These are phyloP conservation scores for Coemansia sp. DNA, from an alignment of 192 early-diverging fungal species.

Conservation along the genomic window DNA sequence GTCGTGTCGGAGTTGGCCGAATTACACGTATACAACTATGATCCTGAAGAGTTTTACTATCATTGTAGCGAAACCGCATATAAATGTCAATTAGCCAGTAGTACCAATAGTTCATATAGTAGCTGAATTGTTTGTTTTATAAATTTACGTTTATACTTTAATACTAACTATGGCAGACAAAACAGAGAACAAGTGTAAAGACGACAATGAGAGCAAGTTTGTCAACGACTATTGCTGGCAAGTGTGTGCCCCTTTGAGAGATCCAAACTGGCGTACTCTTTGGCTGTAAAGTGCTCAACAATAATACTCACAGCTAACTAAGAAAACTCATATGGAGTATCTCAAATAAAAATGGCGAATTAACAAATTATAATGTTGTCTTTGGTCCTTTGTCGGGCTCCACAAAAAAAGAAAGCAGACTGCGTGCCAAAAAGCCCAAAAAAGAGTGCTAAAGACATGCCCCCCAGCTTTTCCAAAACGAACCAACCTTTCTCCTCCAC, in stretches of 20 bases:
- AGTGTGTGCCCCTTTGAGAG: background rate
- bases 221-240: background rate
- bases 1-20: background rate
- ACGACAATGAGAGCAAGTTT: background rate
- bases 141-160: background rate
- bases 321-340: background rate
- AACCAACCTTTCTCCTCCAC: no score
- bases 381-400: background rate
- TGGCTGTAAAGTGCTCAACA: background rate
- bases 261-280: background rate
- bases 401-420: background rate
- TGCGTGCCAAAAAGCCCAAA: no score
- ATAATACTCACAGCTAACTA: background rate
- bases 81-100: background rate
- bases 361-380: background rate
- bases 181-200: no score
- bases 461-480: no score
- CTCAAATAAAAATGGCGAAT: background rate
- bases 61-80: background rate
- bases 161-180: background rate
- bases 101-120: background rate
- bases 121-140: background rate
- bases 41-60: background rate
- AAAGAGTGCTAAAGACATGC: no score
- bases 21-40: background rate